These are phyloP conservation scores for Suillus clintonianus DNA, from an alignment of 768 basidiomycete genomes.

Conservation along the genomic window DNA sequence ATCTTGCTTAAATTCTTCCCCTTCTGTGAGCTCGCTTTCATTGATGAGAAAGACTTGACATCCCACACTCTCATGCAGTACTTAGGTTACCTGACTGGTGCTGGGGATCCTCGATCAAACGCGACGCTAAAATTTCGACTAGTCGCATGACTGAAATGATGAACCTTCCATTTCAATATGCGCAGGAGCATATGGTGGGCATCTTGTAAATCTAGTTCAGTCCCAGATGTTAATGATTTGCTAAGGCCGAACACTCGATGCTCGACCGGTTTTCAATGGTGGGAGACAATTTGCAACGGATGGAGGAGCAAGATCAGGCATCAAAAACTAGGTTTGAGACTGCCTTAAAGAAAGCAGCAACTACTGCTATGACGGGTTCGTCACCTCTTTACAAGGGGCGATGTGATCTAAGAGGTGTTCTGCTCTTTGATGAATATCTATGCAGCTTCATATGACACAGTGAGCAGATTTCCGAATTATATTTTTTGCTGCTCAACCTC, in stretches of 20 bases:
- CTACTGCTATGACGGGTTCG: slow-evolving; percentile 17
- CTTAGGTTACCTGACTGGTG: slow-evolving; percentile 13
- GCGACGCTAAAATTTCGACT: slow-evolving; percentile 1
- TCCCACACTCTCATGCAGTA: neutral
- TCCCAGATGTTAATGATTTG: neutral
- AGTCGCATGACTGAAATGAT: neutral
- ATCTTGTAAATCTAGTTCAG: too few relatives aligned
- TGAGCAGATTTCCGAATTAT: neutral
- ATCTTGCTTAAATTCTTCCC: neutral
- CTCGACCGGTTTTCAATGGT: slow-evolving; percentile 9
- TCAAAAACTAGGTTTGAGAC: neutral
- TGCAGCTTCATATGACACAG: slow-evolving; percentile 23
- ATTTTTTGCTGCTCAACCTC: neutral
- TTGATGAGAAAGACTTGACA: neutral
- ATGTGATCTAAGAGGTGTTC: too few relatives aligned
- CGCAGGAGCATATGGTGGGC: slow-evolving; percentile 7
- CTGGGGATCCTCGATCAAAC: slow-evolving; percentile 11
- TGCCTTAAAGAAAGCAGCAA: slow-evolving; percentile 12
- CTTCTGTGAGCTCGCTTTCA: slow-evolving; percentile 11
- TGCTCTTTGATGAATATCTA: neutral
- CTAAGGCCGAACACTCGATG: neutral
- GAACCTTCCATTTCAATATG: slow-evolving; percentile 6
- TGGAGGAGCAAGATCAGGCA: slow-evolving; percentile 11
- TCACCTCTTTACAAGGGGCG: neutral
- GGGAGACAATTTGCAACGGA: slow-evolving; percentile 12